These are phyloP conservation scores for Oenanthe sinensis DNA, from an alignment of 129 eudicot genomes.

Conservation along the genomic window DNA sequence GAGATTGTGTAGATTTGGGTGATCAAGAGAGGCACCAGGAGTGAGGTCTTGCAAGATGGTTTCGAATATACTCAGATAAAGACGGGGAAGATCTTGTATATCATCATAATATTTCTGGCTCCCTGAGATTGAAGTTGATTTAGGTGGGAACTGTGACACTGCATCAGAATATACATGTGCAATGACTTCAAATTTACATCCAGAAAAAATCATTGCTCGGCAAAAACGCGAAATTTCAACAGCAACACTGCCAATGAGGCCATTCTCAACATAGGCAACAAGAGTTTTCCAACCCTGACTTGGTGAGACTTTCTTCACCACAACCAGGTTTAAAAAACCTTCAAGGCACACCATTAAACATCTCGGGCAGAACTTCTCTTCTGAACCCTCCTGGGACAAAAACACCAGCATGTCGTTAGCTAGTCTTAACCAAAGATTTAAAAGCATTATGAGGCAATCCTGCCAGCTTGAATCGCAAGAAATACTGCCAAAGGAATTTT, in stretches of 20 bases:
- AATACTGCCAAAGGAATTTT: slow-evolving; percentile 21
- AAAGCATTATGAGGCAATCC: slow-evolving; percentile 56
- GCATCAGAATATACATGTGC: slow-evolving; percentile 42
- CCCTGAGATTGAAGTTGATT: slow-evolving; percentile 19
- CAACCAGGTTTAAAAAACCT: slow-evolving; percentile 49
- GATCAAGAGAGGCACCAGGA: slow-evolving; percentile 32
- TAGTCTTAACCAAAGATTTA: slow-evolving; percentile 63
- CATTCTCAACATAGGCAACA: slow-evolving; percentile 29
- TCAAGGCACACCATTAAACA: slow-evolving; percentile 45
- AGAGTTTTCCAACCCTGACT: slow-evolving; percentile 65
- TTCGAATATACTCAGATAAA: slow-evolving; percentile 61
- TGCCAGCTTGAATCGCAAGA: slow-evolving; percentile 44
- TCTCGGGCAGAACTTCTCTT: slow-evolving; percentile 32
- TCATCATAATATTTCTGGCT: slow-evolving; percentile 14
- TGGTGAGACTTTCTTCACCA: slow-evolving; percentile 36
- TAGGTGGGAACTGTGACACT: slow-evolving; percentile 35
- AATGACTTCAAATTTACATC: slow-evolving; percentile 55
- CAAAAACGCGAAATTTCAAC: slow-evolving; percentile 50
- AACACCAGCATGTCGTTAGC: slow-evolving; percentile 46
- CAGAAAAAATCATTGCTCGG: slow-evolving; percentile 67
- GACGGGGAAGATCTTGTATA: slow-evolving; percentile 47
- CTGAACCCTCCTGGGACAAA: slow-evolving; percentile 24
- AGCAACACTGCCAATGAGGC: slow-evolving; percentile 32
- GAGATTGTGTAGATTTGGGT: slow-evolving; percentile 33
- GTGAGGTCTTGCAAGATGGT: slow-evolving; percentile 48